Base-by-base conservation (phyloP, 1,284 basidiomycete genomes). In the Leccinum solheimii region DNA sequence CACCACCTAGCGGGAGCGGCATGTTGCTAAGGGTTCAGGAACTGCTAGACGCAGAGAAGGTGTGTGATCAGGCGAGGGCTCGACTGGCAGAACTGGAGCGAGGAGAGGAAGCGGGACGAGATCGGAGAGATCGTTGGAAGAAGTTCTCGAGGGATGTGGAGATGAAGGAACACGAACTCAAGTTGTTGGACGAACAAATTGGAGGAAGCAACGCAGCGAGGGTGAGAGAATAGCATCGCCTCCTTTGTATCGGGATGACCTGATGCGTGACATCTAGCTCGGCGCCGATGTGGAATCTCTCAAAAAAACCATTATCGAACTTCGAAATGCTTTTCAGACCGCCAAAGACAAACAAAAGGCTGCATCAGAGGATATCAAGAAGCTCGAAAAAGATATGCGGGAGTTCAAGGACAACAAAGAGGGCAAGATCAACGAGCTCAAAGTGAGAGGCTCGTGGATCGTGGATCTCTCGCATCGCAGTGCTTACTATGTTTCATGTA, bases 371-470 rank as follows among this genome's bases (percentile, higher is more conserved):
- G 95, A 98, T 64, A 86, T 87, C 72, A 88, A 88, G 78, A 91
- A 90, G 66, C 86, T 98, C 26, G 92, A 98, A 77, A 90, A 90
- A 71, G 97, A 99, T 74, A 98, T 99, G 95, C 87, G 87, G 58
- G 97, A 99, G 80, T 98, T 99, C 80, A 96, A 97, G 80, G 90
- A 95, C 75, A 96, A 99, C 81, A 97, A 98, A 76, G 97, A 98
- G 61, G 94, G 94, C 54, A 99, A 99, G 79, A 91, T 96, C 59
- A 92, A 92, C 48, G 91, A 98, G 75, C 86, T 99, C 68, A 97
- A 95, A 82, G 94, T 92, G 58, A 51, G 77, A 67, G 49, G 54
- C 38, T 27, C 26, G 3, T 27, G 10, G 19, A 21, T 1, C 10
- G n/a, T 27, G n/a, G 19, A 55, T n/a, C 43, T 58, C 2, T 62